Evolutionary conservation across 2,329 filamentous ascomycete species (phyloP).

Genomic region (Epichloe uncinata): DNA sequence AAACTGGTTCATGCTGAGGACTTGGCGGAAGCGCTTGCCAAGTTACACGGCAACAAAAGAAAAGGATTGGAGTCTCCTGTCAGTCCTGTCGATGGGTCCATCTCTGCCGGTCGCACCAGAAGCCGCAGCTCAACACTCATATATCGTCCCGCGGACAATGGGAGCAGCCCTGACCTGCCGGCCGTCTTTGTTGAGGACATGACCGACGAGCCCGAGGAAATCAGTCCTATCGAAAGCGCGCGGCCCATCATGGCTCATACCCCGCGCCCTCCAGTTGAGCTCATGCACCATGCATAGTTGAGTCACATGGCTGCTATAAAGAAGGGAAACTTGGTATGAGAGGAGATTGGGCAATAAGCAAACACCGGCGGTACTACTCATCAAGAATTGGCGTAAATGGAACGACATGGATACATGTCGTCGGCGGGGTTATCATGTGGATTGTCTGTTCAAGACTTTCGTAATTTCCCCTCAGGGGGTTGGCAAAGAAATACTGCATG

Average conservation of each 20-base stretch:
- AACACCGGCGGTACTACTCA: neutral
- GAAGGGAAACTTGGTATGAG: neutral
- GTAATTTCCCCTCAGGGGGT: too few species aligned
- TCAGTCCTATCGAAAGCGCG: constrained; percentile 27
- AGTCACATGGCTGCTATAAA: neutral
- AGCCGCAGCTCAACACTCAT: constrained; percentile 54
- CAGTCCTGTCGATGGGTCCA: constrained; percentile 17
- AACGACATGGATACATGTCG: neutral
- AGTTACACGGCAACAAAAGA: constrained; percentile 36
- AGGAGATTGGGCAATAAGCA: neutral
- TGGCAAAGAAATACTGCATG: neutral
- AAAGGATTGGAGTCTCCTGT: constrained; percentile 14
- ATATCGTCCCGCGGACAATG: constrained; percentile 46
- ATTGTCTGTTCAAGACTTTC: neutral
- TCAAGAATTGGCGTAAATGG: neutral
- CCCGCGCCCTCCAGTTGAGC: constrained; percentile 48
- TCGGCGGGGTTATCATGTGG: neutral
- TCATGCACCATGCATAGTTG: constrained; percentile 36
- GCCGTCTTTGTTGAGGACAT: constrained; percentile 56
- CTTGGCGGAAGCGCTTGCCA: constrained; percentile 51
- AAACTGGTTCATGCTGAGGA: constrained; percentile 58
- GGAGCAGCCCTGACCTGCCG: constrained; percentile 42
- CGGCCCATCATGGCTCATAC: constrained; percentile 47
- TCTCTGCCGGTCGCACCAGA: constrained; percentile 22
- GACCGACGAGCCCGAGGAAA: constrained; percentile 39